phyloP scores from a whole-genome alignment of 345 rosid species.

The Cardamine occulta region DNA sequence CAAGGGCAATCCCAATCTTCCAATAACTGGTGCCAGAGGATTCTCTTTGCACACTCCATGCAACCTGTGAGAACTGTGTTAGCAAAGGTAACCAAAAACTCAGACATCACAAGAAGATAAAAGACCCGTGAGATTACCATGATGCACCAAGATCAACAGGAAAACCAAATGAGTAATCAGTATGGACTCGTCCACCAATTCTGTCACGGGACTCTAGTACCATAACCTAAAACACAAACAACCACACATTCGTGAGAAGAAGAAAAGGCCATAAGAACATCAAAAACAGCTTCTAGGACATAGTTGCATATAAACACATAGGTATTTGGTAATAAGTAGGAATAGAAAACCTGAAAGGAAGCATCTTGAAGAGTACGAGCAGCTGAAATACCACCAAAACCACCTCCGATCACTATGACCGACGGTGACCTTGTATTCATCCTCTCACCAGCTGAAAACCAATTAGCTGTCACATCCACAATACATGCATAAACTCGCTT shows the following conservation, averaged over 20 bases:
- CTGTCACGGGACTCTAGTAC: slow-evolving; percentile 88
- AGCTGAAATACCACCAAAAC: slow-evolving; percentile 89
- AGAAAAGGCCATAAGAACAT: not conserved
- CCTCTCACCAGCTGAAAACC: slow-evolving; percentile 60
- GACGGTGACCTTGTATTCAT: slow-evolving; percentile 73
- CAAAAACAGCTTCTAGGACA: not conserved
- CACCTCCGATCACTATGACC: slow-evolving; percentile 88
- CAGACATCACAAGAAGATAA: slow-evolving; percentile 11
- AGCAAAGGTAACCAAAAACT: not conserved
- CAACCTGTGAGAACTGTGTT: slow-evolving; percentile 56
- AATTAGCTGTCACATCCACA: slow-evolving; percentile 45
- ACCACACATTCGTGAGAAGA: slow-evolving; percentile 4
- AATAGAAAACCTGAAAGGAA: slow-evolving; percentile 67
- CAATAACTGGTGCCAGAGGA: slow-evolving; percentile 87
- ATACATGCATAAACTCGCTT: not conserved
- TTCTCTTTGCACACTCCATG: slow-evolving; percentile 96
- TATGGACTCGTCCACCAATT: slow-evolving; percentile 83
- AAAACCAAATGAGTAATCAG: slow-evolving; percentile 86
- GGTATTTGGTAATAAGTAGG: not conserved
- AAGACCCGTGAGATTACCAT: slow-evolving; percentile 54
- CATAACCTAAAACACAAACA: slow-evolving; percentile 56
- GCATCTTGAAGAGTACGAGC: slow-evolving; percentile 93
- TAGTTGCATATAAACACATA: not conserved
- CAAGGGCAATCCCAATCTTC: slow-evolving; percentile 83
- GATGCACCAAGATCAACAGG: slow-evolving; percentile 98